Evolutionary conservation across 345 rosid genomes (phyloP).

Genomic region (Syzygium grande): DNA sequence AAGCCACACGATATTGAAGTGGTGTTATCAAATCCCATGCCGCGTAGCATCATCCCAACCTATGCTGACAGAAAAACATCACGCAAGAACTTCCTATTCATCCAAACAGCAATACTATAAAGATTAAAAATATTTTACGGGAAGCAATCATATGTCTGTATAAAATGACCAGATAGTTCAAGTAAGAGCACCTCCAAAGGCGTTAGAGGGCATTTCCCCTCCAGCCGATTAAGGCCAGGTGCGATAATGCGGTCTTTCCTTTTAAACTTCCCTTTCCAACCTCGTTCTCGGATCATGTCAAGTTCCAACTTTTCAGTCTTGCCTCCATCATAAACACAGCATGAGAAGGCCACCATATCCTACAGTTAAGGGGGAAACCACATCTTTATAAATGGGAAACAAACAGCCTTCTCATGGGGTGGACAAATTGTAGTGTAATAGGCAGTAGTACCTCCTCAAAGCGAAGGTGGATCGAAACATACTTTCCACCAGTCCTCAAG

Average conservation of each 20-base stretch:
- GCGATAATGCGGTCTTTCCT: slow-evolving; percentile 46
- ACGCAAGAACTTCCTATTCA: slow-evolving; percentile 8
- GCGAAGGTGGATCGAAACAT: slow-evolving; percentile 78
- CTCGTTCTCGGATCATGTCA: slow-evolving; percentile 57
- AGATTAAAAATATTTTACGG: neutral
- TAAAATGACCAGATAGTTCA: neutral
- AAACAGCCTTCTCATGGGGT: neutral
- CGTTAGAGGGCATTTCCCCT: slow-evolving; percentile 92
- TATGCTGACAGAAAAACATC: slow-evolving; percentile 48
- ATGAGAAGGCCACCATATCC: slow-evolving; percentile 99
- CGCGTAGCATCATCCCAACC: slow-evolving; percentile 96
- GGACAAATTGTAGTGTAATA: neutral
- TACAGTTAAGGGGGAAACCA: slow-evolving; percentile 8
- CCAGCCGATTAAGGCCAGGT: slow-evolving; percentile 71
- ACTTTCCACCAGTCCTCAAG: slow-evolving; percentile 62
- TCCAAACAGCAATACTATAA: neutral
- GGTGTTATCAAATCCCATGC: slow-evolving; percentile 91
- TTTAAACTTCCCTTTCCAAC: slow-evolving; percentile 87
- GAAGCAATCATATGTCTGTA: neutral
- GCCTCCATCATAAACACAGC: slow-evolving; percentile 88
- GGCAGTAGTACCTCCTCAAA: slow-evolving; percentile 72
- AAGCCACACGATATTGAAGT: slow-evolving; percentile 83
- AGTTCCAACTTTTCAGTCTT: slow-evolving; percentile 58
- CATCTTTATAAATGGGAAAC: neutral
- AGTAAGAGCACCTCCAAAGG: slow-evolving; percentile 71